Evolutionary conservation across 805 yeast genomes (phyloP), one percentile per base, ranked within the genome.

Genomic region (Lipomyces sp.): DNA sequence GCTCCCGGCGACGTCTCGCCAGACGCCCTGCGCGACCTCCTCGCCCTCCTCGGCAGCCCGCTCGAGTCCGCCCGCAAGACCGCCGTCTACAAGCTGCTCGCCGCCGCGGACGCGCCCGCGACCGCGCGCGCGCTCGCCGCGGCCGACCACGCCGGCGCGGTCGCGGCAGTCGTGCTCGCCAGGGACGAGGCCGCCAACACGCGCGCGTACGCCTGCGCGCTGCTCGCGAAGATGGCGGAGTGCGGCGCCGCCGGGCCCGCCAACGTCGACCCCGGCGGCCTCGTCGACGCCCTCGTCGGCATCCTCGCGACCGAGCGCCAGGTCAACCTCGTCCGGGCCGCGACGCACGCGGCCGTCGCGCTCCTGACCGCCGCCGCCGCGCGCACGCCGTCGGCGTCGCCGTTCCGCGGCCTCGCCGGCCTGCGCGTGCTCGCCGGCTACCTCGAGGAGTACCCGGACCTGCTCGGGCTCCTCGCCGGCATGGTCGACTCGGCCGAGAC

Each of bases 281-380:
- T 18, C 3, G n/a, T 14, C 14, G 23, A n/a, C 6, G 28, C 42
- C 48, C 35, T 51, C 8, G 16, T 46, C 33, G 29, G 37, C 6
- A 10, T 48, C 16, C 10, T 51, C 23, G 26, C 40, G 3, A 19
- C 38, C 14, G 52, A 47, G 33, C 16, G 38, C n/a, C 44, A 42
- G n/a, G 41, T 39, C 31, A 47, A 47, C 19, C 16, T 43, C 22
- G 21, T 51, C 23, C 32, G 49, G 6, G 48, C 52, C 8, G 47
- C 56, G 3, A 19, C 47, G 24, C 8, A 40, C 16, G 24, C 40
- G 11, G 11, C 42, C 11, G 47, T 45, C 22, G n/a, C 40, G 11
- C 14, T 45, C n/a, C 24, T 45, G 32, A 11, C 34, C 5, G 18
- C 2, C 34, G 18, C 29, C 16, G 14, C 47, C 3, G 6, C 29